Evolutionary conservation across 768 basidiomycete species (phyloP), one percentile per base, ranked within the genome.

Genomic region (Panellus pusillus): DNA sequence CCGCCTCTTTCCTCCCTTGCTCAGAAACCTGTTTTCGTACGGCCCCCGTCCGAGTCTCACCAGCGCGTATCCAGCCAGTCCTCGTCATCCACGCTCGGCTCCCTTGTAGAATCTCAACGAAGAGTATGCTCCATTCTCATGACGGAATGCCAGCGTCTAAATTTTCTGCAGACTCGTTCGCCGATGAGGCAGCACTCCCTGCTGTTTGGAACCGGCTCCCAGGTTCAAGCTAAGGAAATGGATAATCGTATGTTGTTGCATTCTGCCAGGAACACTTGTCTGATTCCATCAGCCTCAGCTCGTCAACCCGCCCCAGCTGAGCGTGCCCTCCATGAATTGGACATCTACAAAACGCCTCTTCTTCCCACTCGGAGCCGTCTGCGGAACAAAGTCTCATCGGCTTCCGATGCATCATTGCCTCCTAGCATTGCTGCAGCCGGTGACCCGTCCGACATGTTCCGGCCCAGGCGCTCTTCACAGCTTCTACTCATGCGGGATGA

Each of bases 311-410:
- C 76, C 40, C 74, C 82, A 15, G 83, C 87, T 17, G 85, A 89
- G 69, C 77, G 78, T 53, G 84, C 84, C 14, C 73, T 91, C 6
- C 83, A 86, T 39, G 84, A 87, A 61, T 72, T 89, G 41, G 88
- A 91, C 58, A 76, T 87, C 28, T 91, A 90, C 74, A 87, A 85
- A 70, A 91, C 87, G 1, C 89, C 89, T 6, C 77, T 91, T 41
- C 61, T 90, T 14, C 87, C 89, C 11, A 83, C 86, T n/a, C 77
- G 77, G 17, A 67, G 73, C 36, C 79, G 81, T 17, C 66, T 82
- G 52, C 58, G 62, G 24, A 54, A 58, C 38, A 55, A 44, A 27
- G 54, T 74, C 20, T 47, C 77, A 40, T 71, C 73, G 19, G 65
- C 69, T 28, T 72, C 70, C 55, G 54, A 67, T 32, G 57, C 69